Base-by-base conservation (phyloP, 345 rosid genomes). In the Sisymbrium altissimum region DNA sequence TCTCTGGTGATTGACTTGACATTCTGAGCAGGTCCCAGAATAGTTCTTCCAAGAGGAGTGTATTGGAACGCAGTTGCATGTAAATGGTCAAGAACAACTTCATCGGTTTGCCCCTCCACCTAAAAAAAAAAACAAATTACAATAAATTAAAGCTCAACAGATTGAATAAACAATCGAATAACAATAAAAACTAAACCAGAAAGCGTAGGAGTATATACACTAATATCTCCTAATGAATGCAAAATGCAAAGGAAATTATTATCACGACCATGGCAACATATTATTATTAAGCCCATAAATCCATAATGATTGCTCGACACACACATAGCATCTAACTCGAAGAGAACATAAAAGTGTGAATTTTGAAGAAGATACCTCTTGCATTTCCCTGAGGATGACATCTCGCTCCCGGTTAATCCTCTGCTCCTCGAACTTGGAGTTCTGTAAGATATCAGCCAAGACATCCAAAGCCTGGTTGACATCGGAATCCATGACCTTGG, bases 1-100 rank as follows among this genome's bases (percentile, higher is more conserved):
- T 78, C 86, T 71, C 83, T 87, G 58, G 96, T 84, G 68, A 96
- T 96, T 2, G 96, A 79, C 85, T 66, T 84, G 68, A 96, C 78
- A 71, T 96, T 96, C 71, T 86, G 79, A 76, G 96, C 96, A 74
- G 97, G 85, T 76, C 99, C 99, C 1, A 92, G 87, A 80, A 96
- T 96, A 64, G 91, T 90, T 81, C 98, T 87, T 61, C 98, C 99
- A 64, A 92, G 79, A 64, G 99, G 96, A 69, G 98, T 82, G 78
- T 86, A 82, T 70, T 90, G 99, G 81, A 92, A 92, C 13, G 99
- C 99, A 56, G 99, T 92, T 10, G 98, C 92, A 77, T 92, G 99
- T 85, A 96, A 81, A 81, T 96, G 98, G 77, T 92, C 96, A 71
- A 92, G 94, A 77, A 96, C 85, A 74, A 90, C 99, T 74, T 96